These are phyloP conservation scores for Acanthamoeba triangularis DNA, from an alignment of 208 protist genomes.

Conservation along the genomic window DNA sequence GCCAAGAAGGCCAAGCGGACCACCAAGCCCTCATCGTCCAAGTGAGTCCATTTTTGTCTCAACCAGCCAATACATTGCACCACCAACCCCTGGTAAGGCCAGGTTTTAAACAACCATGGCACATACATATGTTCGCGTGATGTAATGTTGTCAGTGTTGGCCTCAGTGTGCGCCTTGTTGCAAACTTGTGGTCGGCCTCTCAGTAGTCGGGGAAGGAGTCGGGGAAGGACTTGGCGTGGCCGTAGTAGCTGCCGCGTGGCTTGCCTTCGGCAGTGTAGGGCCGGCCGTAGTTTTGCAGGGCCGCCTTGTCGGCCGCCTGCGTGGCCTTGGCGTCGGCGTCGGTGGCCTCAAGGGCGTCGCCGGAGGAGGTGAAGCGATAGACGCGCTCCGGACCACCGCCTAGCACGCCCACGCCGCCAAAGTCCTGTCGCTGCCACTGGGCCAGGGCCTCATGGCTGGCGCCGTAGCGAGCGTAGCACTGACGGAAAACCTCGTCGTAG, in stretches of 20 bases:
- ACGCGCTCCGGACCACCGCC: conserved; percentile 64
- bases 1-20: too few relatives aligned
- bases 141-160: too few relatives aligned
- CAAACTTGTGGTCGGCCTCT: too few relatives aligned
- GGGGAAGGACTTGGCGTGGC: conserved; percentile 5
- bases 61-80: too few relatives aligned
- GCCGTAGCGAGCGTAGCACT: conserved; percentile 84
- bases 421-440: conserved; percentile 86
- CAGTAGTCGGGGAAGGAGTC: conserved; percentile 25
- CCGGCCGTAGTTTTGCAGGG: conserved; percentile 91
- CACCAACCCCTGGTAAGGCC: too few relatives aligned
- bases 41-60: too few relatives aligned
- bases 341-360: background rate
- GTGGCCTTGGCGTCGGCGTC: conserved; percentile 58
- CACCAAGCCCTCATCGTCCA: too few relatives aligned
- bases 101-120: too few relatives aligned
- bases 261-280: conserved; percentile 79
- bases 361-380: conserved; percentile 2
- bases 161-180: background rate
- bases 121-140: too few relatives aligned
- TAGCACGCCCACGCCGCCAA: conserved; percentile 75
- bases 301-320: conserved; percentile 88
- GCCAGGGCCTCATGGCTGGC: conserved; percentile 79
- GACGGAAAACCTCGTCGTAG: conserved; percentile 86
- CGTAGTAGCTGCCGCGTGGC: conserved; percentile 87